Conservation (phyloP, 2,329 filamentous ascomycete genomes). For the Alternaria viburni region DNA sequence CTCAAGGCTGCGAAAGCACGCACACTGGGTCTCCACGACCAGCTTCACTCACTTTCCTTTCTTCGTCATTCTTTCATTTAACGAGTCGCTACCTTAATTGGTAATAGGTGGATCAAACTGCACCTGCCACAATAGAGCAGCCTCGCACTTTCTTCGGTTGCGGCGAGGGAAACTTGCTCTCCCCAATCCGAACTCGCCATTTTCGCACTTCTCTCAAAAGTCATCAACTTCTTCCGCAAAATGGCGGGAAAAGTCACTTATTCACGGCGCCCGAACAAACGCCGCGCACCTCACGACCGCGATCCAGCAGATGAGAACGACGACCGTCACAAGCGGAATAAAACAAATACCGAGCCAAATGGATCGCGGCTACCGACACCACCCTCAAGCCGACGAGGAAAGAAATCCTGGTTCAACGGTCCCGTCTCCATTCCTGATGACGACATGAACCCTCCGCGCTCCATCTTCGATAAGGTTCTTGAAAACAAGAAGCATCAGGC, state of each 20-base stretch:
- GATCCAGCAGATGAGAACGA: slow-evolving; percentile 13
- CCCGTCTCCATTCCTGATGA: slow-evolving; percentile 25
- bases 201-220: slow-evolving; percentile 11
- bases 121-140: slow-evolving; percentile 16
- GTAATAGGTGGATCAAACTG: neutral
- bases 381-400: neutral
- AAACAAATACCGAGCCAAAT: slow-evolving; percentile 14
- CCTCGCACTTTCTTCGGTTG: slow-evolving; percentile 6
- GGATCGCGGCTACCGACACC: slow-evolving; percentile 7
- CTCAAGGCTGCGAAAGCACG: neutral
- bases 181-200: slow-evolving; percentile 9
- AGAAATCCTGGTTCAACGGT: slow-evolving; percentile 18
- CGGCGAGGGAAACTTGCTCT: neutral
- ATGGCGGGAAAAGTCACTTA: slow-evolving; percentile 29
- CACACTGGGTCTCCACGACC: neutral
- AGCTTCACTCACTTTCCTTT: neutral
- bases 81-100: neutral
- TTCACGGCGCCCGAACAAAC: slow-evolving; percentile 22
- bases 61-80: neutral
- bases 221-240: slow-evolving; percentile 7
- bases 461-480: slow-evolving; percentile 24
- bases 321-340: slow-evolving; percentile 22
- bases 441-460: slow-evolving; percentile 9
- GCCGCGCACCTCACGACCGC: slow-evolving; percentile 7
- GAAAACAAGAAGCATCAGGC: slow-evolving; percentile 9